phyloP scores from a whole-genome alignment of 495 filamentous ascomycete species.

The Wilcoxina mikolae region DNA sequence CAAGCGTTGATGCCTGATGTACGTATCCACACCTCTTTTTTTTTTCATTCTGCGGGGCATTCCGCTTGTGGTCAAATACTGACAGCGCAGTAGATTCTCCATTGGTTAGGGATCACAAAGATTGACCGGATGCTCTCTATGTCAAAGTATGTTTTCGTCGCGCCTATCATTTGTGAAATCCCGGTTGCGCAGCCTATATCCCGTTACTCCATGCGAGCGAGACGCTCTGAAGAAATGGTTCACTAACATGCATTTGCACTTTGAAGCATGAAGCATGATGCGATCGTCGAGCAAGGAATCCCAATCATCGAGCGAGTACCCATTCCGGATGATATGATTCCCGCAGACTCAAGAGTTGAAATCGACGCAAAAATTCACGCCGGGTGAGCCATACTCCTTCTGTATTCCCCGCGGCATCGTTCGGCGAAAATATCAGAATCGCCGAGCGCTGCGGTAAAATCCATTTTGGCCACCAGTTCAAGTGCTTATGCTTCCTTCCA shows the following conservation, averaged over 20 bases:
- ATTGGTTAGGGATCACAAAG: conserved; percentile 97
- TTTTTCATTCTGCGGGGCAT: background rate
- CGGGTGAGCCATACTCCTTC: conserved; percentile 46
- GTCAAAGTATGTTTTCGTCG: conserved; percentile 55
- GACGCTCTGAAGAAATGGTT: background rate
- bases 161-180: conserved; percentile 15
- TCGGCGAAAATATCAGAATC: conserved; percentile 4
- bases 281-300: conserved; percentile 91
- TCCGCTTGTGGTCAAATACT: background rate
- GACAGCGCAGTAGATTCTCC: conserved; percentile 47
- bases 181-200: background rate
- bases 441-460: background rate
- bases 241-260: conserved; percentile 4
- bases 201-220: background rate
- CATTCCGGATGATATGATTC: conserved; percentile 87
- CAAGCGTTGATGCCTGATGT: conserved; percentile 95
- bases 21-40: conserved; percentile 8
- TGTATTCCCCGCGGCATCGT: background rate
- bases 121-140: conserved; percentile 98
- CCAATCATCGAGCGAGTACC: conserved; percentile 85
- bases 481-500: conserved; percentile 29
- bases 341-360: conserved; percentile 86
- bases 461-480: background rate
- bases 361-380: conserved; percentile 98
- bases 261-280: conserved; percentile 89